phyloP scores from a whole-genome alignment of 768 basidiomycete genomes.

The Mycena kentingensis region DNA sequence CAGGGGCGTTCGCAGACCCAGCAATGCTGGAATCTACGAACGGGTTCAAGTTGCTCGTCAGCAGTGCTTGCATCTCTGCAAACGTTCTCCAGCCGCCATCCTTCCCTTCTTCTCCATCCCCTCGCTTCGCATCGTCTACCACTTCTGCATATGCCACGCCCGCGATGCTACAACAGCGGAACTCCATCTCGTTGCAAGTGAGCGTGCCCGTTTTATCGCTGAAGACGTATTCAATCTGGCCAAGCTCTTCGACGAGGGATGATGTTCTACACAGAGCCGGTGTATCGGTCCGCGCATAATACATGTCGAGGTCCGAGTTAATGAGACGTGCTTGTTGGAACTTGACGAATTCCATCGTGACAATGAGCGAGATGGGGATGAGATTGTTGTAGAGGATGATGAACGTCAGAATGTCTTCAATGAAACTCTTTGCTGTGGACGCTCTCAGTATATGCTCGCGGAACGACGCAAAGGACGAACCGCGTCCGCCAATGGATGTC shows the following conservation, averaged over 20 bases:
- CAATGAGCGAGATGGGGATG: constrained; percentile 98
- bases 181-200: constrained; percentile 98
- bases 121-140: constrained; percentile 84
- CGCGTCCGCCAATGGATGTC: constrained; percentile 60
- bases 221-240: constrained; percentile 96
- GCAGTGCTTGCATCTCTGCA: constrained; percentile 61
- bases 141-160: constrained; percentile 88
- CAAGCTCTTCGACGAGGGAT: constrained; percentile 95
- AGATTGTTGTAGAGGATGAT: constrained; percentile 99
- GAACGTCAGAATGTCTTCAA: constrained; percentile 98
- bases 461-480: constrained; percentile 39
- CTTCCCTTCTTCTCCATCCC: constrained; percentile 58
- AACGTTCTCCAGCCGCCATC: constrained; percentile 77
- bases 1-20: constrained; percentile 31
- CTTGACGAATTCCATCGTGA: constrained; percentile 99
- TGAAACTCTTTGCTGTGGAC: constrained; percentile 66
- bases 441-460: constrained; percentile 7
- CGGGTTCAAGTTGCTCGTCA: constrained; percentile 58
- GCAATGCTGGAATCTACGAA: constrained; percentile 52
- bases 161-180: constrained; percentile 84
- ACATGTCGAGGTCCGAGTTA: constrained; percentile 99
- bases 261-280: constrained; percentile 98
- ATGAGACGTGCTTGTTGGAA: constrained; percentile 97
- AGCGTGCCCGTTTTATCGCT: constrained; percentile 95
- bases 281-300: constrained; percentile 91